Evolutionary conservation across 805 yeast genomes (phyloP), one percentile per base, ranked within the genome.

Genomic region (Schwanniomyces pseudopolymorphus): DNA sequence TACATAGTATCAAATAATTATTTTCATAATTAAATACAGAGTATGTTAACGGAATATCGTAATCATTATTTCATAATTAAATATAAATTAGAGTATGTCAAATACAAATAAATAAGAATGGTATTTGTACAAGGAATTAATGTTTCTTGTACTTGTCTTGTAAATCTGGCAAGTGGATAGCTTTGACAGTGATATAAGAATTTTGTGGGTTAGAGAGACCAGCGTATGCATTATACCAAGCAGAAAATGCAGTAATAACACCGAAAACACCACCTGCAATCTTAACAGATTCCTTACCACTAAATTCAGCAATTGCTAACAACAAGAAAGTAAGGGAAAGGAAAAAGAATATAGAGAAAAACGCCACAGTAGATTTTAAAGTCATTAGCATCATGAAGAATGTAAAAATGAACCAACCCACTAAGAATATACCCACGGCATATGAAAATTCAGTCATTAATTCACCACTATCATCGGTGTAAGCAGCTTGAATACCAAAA

Each of bases 161-260:
- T 14, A 53, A 51, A 40, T 51, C 69, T 37, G 85, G 85, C 78
- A 83, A 79, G 43, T 71, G 79, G 24, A 77, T 56, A 17, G 80
- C 79, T 55, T 70, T 68, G 38, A 74, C 70, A 22, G 76, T 69
- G 39, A 85, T 40, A 60, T 83, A 85, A 4, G 89, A 70, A 64
- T 86, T 87, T 58, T 81, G 84, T 31, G 67, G 69, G 48, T 77
- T 85, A 25, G 88, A 73, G 35, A 72, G 51, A 69, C 77, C 77
- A 14, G 77, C 76, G 45, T 69, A 72, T 13, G 77, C 77, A 53
- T 70, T 70, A 44, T 72, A 72, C 77, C 77, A 72, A 19, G 77
- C 75, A 25, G 59, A 45, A 47, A 72, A 69, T 4, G 77, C 72
- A 39, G 77, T 69, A 27, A 72, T 51, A 10, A 72, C 22, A 5